Evolutionary conservation across 805 yeast species (phyloP).

Genomic region (Starmerella apis): DNA sequence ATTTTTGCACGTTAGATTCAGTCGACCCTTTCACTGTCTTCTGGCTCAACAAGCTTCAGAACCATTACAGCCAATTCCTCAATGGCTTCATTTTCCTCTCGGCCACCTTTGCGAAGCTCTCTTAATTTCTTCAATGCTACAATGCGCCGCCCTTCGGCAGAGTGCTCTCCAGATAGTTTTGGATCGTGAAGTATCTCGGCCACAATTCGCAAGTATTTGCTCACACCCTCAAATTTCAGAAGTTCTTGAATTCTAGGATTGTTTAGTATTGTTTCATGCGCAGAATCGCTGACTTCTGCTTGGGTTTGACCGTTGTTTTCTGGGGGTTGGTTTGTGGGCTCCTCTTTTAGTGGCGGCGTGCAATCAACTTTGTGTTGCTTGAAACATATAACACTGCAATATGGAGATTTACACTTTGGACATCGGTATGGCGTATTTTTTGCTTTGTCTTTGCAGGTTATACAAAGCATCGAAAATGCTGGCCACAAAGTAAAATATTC

Average conservation of each 20-base stretch:
- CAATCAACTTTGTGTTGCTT: constrained; percentile 37
- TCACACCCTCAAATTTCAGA: constrained; percentile 45
- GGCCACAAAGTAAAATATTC: not conserved
- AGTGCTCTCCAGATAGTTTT: constrained; percentile 40
- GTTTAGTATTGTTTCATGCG: constrained; percentile 9
- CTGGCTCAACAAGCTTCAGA: constrained; percentile 1
- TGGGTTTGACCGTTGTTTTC: not conserved
- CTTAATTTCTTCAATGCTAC: constrained; percentile 53
- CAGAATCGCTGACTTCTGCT: not conserved
- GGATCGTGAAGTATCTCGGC: constrained; percentile 42
- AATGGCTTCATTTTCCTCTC: constrained; percentile 54
- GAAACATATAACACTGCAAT: constrained; percentile 54
- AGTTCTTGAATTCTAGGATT: constrained; percentile 40
- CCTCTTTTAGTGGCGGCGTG: constrained; percentile 13
- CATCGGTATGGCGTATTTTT: constrained; percentile 41
- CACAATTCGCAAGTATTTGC: constrained; percentile 44
- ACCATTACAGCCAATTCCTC: constrained; percentile 50
- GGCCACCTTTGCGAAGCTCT: constrained; percentile 52
- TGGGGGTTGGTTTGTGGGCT: constrained; percentile 4
- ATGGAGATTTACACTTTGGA: constrained; percentile 38
- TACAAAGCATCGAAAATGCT: constrained; percentile 17
- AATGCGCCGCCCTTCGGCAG: constrained; percentile 45
- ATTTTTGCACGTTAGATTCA: too few species aligned
- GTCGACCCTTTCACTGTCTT: not conserved
- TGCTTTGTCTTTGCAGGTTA: constrained; percentile 9